Evolutionary conservation across 1,284 basidiomycete species (phyloP).

Genomic region (Ustilago loliicola): DNA sequence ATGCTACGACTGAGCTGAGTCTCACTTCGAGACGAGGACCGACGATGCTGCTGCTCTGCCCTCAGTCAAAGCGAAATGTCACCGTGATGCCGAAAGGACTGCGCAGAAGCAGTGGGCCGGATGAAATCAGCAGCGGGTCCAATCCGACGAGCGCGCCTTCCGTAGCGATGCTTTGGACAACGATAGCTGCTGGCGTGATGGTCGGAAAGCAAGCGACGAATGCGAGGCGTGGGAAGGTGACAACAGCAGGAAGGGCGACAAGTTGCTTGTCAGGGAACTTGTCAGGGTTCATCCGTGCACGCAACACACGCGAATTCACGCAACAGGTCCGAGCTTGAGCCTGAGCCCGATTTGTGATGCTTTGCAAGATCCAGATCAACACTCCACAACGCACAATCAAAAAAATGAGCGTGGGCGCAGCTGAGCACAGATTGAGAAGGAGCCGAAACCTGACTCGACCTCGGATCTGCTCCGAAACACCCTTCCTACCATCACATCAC

Average conservation of each 20-base stretch:
- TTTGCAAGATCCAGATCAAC: background rate
- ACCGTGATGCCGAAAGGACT: background rate
- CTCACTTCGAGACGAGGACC: background rate
- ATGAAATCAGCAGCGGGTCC: background rate
- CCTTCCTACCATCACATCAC: background rate
- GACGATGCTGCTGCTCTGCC: background rate
- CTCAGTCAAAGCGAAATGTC: background rate
- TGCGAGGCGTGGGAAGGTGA: slow-evolving; percentile 3
- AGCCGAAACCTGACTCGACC: slow-evolving; percentile 22
- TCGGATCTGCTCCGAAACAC: slow-evolving; percentile 11
- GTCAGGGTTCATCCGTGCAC: slow-evolving; percentile 26
- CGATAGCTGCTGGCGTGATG: background rate
- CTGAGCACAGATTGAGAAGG: background rate
- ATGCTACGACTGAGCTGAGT: background rate
- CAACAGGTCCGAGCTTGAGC: background rate
- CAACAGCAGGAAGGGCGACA: background rate
- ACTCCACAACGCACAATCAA: background rate
- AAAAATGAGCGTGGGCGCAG: background rate
- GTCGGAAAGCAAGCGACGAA: background rate
- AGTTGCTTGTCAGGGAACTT: background rate
- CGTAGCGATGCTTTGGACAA: background rate
- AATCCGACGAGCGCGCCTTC: background rate
- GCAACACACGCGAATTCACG: slow-evolving; percentile 5
- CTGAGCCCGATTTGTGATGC: background rate
- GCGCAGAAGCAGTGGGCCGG: background rate